Evolutionary conservation across 2,329 filamentous ascomycete species (phyloP).

Genomic region (Penicillium sp.): DNA sequence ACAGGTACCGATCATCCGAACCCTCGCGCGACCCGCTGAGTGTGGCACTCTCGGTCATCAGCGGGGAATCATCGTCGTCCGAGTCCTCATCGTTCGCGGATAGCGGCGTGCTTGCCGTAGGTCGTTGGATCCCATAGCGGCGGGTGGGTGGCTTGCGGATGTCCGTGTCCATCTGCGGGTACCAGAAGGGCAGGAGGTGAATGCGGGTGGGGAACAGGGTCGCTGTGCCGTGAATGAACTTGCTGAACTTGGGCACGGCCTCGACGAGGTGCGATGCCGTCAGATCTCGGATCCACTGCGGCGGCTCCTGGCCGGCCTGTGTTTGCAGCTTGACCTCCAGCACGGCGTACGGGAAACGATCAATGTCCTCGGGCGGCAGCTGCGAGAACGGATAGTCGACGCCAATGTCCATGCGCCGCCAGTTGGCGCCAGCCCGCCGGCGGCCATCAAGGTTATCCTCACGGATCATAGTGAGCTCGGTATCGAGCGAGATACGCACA

Average conservation of each 20-base stretch:
- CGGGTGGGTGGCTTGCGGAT: conserved; percentile 91
- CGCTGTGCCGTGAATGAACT: conserved; percentile 96
- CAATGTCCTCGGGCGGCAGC: conserved; percentile 78
- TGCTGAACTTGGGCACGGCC: conserved; percentile 98
- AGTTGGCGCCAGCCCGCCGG: conserved; percentile 78
- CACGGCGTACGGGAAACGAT: conserved; percentile 92
- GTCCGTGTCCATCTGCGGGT: conserved; percentile 97
- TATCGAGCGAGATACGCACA: conserved; percentile 95
- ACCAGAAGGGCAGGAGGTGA: conserved; percentile 91
- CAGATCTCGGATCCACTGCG: conserved; percentile 93
- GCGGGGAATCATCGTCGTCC: conserved; percentile 61
- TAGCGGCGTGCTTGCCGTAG: conserved; percentile 71
- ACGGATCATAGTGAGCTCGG: conserved; percentile 89
- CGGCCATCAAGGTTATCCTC: conserved; percentile 92
- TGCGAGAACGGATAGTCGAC: conserved; percentile 95
- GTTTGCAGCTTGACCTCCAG: conserved; percentile 98
- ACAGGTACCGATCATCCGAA: conserved; percentile 45
- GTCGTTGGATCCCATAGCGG: conserved; percentile 85
- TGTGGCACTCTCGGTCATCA: conserved; percentile 2
- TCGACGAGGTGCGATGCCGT: conserved; percentile 94
- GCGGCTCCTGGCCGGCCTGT: conserved; percentile 89
- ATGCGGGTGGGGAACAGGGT: conserved; percentile 85
- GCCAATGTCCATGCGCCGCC: conserved; percentile 95
- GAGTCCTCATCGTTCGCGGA: conserved; percentile 77
- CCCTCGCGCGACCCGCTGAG: conserved; percentile 17